Base-by-base conservation (phyloP, 495 filamentous ascomycete species). In the Staphylotrichum longicolle region DNA sequence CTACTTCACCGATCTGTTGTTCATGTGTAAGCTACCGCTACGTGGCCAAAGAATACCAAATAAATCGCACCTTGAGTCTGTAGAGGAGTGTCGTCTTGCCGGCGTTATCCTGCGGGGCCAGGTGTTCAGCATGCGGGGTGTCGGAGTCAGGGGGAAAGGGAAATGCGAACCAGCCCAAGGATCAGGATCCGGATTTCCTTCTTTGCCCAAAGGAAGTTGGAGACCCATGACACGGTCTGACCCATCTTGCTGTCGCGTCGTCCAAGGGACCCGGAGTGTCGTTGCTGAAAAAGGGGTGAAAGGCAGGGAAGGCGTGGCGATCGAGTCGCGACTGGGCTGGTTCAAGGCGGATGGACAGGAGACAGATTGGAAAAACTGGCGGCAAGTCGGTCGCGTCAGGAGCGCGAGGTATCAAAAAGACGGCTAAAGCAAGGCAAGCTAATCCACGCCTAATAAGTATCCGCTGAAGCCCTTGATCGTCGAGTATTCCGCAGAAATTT, bases 181-280 rank as follows among this genome's bases (percentile, higher is more conserved):
- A 98, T 98, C 64, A 98, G 78, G 72, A 98, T 98, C 63, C 94
- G 81, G 60, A 97, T 96, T 75, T 98, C 94, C 77, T 97, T 98
- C 82, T 97, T 97, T 33, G 88, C 77, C 88, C 88, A 96, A 33
- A 96, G 60, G 33, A 95, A 76, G 72, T 77, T 73, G 54, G 85
- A 87, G 73, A 93, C 82, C 76, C 87, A 88, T 64, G 91, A 93
- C 63, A 94, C 77, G 68, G 84, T 86, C 58, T 81, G 87, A 70
- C 93, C 93, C 93, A 97, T 97, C 53, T 74, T 81, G 70, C 11
- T 46, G 53, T 63, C 15, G 45, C 64, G 45, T 27, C 45, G 41
- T 12, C 41, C 41, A 48, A 50, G 65, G 32, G 62, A 54, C 30
- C 30, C 40, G 41, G 34, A 12, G 57, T 30, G 61, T 60, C 47